Evolutionary conservation across 768 basidiomycete species (phyloP), one percentile per base, ranked within the genome.

Genomic region (Auriscalpium microsporum): DNA sequence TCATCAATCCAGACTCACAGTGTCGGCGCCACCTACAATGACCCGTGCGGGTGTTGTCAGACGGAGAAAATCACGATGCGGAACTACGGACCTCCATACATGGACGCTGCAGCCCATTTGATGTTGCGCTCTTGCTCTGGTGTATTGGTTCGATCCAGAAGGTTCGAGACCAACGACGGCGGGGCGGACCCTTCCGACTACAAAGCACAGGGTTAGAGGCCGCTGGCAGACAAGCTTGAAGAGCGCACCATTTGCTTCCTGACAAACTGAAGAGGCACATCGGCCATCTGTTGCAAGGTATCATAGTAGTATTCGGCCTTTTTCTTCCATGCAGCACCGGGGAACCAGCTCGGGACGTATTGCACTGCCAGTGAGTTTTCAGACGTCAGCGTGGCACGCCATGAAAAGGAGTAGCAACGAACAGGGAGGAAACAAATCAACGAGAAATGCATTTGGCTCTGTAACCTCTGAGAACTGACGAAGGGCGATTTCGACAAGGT

Each of bases 301-400:
- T 2, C 23, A 21, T 23, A n/a, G 42, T 51, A 58, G 19, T 38
- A 37, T 10, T 44, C 38, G 17, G 56, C 61, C 19, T 34, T n/a
- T 21, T 33, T 36, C 50, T 60, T 50, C 60, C 66, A 73, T 8
- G 47, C 59, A 0, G 69, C 61, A 2, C 69, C 70, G 0, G 72
- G 72, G 17, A 73, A 56, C 70, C 72, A 71, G 10, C 38, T 46
- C 4, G 72, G 72, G 1, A 68, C 46, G 53, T 61, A 59, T 33
- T 42, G 54, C 13, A 71, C 68, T 69, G 45, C 17, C 23, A 28
- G n/a, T 28, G 2, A 28, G 28, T 28, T 28, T 28, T 2, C 28
- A 28, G 28, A 37, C 17, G 16, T 42, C 13, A 35, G 19, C 11
- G 4, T 19, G 16, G 48, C 10, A 54, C 13, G 28, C 33, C 23